These are phyloP conservation scores for Stereocaulon alpinum DNA, from an alignment of 495 filamentous ascomycete species.

Conservation along the genomic window DNA sequence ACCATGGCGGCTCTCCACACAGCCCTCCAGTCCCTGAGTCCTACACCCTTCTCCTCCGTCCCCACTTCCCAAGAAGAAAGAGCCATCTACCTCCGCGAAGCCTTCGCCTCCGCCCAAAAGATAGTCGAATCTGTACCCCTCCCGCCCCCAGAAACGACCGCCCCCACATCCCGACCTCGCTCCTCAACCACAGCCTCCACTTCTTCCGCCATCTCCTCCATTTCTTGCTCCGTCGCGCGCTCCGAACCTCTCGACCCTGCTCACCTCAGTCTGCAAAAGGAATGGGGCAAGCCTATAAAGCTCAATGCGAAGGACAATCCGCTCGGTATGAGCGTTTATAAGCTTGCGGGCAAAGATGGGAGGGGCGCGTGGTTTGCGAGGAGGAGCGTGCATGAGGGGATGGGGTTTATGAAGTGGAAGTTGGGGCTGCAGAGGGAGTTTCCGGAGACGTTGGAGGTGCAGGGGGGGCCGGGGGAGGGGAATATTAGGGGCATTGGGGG, in stretches of 20 bases:
- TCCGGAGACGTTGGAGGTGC: constrained; percentile 49
- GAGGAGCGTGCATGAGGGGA: constrained; percentile 67
- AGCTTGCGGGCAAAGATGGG: constrained; percentile 65
- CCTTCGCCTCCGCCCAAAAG: constrained; percentile 54
- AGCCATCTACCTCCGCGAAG: constrained; percentile 44
- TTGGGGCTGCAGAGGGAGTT: constrained; percentile 43
- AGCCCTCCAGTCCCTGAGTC: constrained; percentile 63
- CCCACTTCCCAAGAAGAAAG: constrained; percentile 41
- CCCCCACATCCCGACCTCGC: constrained; percentile 27
- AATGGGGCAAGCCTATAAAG: constrained; percentile 82
- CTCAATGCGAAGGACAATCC: constrained; percentile 62
- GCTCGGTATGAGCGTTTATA: constrained; percentile 66
- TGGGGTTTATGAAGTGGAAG: constrained; percentile 63
- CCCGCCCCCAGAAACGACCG: constrained; percentile 32
- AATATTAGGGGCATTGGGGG: constrained; percentile 77
- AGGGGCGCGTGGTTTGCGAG: constrained; percentile 85
- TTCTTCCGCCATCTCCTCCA: constrained; percentile 33
- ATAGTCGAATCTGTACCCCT: constrained; percentile 69
- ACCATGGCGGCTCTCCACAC: constrained; percentile 57
- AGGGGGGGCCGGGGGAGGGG: constrained; percentile 52
- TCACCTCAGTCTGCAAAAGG: constrained; percentile 49
- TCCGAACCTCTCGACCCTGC: constrained; percentile 38
- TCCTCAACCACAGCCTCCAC: constrained; percentile 31
- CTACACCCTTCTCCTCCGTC: constrained; percentile 55
- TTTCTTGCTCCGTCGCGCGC: constrained; percentile 43